Evolutionary conservation across 306 rosid species (phyloP).

Genomic region (Aeschynomene evenia): DNA sequence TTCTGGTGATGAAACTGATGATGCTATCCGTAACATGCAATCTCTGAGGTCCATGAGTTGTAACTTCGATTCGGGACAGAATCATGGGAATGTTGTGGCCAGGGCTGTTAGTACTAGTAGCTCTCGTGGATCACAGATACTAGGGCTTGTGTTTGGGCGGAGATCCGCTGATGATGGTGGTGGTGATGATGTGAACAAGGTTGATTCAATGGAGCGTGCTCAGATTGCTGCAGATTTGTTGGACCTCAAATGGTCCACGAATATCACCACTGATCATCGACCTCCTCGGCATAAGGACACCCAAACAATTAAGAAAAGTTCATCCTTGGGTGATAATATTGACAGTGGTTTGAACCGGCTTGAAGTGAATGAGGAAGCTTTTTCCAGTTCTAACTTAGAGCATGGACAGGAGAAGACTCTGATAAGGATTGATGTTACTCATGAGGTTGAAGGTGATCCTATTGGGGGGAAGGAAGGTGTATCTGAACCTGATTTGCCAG

Average conservation of each 20-base stretch:
- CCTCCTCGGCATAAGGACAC: constrained; percentile 16
- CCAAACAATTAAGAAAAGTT: constrained; percentile 3
- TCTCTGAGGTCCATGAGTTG: constrained; percentile 43
- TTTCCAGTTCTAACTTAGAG: constrained; percentile 22
- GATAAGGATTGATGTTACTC: constrained; percentile 8
- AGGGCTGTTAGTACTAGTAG: constrained; percentile 21
- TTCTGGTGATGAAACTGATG: constrained; percentile 53
- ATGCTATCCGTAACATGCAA: constrained; percentile 15
- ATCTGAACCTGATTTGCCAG: not conserved
- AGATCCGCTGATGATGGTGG: constrained; percentile 20
- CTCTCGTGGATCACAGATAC: constrained; percentile 51
- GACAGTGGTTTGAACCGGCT: constrained; percentile 13
- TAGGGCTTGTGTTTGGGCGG: constrained; percentile 61
- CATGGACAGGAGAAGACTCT: not conserved
- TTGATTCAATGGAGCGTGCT: constrained; percentile 64
- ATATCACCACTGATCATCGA: constrained; percentile 35
- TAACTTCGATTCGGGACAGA: constrained; percentile 36
- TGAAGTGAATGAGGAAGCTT: constrained; percentile 12
- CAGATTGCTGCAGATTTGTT: constrained; percentile 77
- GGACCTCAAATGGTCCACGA: constrained; percentile 90
- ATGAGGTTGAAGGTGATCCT: constrained; percentile 20
- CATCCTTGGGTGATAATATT: constrained; percentile 30
- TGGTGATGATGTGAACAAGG: constrained; percentile 23
- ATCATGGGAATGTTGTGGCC: constrained; percentile 25
- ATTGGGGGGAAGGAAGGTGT: constrained; percentile 1